Evolutionary conservation across 164 flowering plant species (phyloP), one percentile per base, ranked within the genome.

Genomic region (Platanus orientalis): DNA sequence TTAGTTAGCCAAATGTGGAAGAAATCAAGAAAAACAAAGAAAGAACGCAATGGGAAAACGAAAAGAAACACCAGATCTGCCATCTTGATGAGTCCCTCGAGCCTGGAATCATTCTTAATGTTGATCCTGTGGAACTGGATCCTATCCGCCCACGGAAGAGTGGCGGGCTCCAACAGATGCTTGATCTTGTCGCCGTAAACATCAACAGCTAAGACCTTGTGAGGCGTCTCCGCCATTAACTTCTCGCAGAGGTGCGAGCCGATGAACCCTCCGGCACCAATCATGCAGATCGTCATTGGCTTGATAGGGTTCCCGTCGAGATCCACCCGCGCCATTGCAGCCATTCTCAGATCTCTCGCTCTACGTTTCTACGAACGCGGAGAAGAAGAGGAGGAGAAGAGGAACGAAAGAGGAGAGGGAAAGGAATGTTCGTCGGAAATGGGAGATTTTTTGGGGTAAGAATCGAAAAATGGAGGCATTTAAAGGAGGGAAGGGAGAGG

Each of bases 41-140:
- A 45, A 53, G 6, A 26, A 11, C n/a, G 17, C 12, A 21, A 26
- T 7, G 48, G n/a, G 16, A 27, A 21, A 7, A 36, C 25, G 13
- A 23, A 62, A 32, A 23, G n/a, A n/a, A n/a, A 29, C 32, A 95
- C 99, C 83, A 95, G 97, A 95, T 95, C 99, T 63, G 97, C 80
- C 84, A 83, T 85, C 78, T 87, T 90, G 83, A 95, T 86, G 68
- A 95, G 94, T 48, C 93, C 93, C 73, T 95, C 99, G 56, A 95
- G 97, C 44, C 99, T 77, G 2, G 99, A 88, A 56, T 95, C 97
- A 66, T 95, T 78, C 85, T 92, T 91, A 66, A 95, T 95, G 72
- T 95, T 95, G 81, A 95, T 69, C 29, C 96, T 84, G 72, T 95
- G 96, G 70, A 95, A 95, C 79, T 85, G 84, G 73, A 95, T 92